A percentile compares a stretch with the other conserved stretches of the same genome.
These are phyloP conservation scores for Ascochyta rabiei DNA, from an alignment of 2,329 filamentous ascomycete species.

Conservation along the genomic window DNA sequence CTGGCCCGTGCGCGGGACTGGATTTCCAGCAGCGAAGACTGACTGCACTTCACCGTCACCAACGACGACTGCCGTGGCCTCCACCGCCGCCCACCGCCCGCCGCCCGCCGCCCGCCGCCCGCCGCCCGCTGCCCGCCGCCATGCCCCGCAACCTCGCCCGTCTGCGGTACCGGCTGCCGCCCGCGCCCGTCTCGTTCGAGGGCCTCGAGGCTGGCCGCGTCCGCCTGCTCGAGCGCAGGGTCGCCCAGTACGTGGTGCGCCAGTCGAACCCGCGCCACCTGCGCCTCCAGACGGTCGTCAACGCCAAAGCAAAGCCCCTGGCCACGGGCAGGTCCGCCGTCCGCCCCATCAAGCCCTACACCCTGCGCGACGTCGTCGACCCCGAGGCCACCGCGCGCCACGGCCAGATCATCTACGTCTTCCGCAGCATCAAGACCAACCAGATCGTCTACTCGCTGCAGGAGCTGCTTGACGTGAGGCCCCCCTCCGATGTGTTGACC, in stretches of 20 bases:
- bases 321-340: conserved; percentile 22
- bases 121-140: conserved; percentile 13
- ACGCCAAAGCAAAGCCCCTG: conserved; percentile 30
- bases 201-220: conserved; percentile 10
- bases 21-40: conserved; percentile 9
- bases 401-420: conserved; percentile 67
- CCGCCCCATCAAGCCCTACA: conserved; percentile 30
- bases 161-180: conserved; percentile 32
- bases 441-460: conserved; percentile 69
- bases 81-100: too few species aligned
- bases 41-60: conserved; percentile 2
- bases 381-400: conserved; percentile 43
- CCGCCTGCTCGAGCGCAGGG: conserved; percentile 18
- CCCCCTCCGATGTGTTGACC: too few species aligned
- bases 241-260: conserved; percentile 30
- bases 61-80: neutral
- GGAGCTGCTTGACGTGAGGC: conserved; percentile 59
- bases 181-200: conserved; percentile 24
- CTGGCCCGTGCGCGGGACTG: conserved; percentile 8
- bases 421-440: conserved; percentile 65
- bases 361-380: conserved; percentile 51
- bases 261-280: conserved; percentile 35
- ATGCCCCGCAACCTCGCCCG: conserved; percentile 41
- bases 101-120: conserved; percentile 13
- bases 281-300: conserved; percentile 32